Conservation (phyloP, 805 yeast species). For the Schwanniomyces vanrijiae region DNA sequence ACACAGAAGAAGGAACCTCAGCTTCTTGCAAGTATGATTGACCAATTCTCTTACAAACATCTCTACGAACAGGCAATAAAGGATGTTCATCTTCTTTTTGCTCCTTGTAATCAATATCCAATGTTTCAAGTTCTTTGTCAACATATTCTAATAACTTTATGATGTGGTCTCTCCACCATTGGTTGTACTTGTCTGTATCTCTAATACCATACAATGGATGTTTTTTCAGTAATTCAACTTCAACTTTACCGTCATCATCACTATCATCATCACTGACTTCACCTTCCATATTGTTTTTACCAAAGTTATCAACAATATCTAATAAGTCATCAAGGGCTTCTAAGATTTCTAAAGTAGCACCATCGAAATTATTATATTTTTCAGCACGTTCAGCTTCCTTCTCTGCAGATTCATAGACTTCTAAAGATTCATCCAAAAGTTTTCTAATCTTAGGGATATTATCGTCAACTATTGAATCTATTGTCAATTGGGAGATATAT, state of each 20-base stretch:
- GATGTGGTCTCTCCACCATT: slow-evolving; percentile 57
- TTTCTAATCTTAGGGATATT: slow-evolving; percentile 36
- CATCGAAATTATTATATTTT: slow-evolving; percentile 32
- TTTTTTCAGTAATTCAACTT: slow-evolving; percentile 38
- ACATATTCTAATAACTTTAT: slow-evolving; percentile 31
- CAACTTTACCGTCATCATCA: slow-evolving; percentile 26
- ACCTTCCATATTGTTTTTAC: slow-evolving; percentile 46
- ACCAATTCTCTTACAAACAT: slow-evolving; percentile 54
- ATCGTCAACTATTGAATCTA: slow-evolving; percentile 33
- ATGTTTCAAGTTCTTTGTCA: slow-evolving; percentile 16
- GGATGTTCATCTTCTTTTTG: slow-evolving; percentile 9
- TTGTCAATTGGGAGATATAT: slow-evolving; percentile 50
- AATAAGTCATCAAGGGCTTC: slow-evolving; percentile 65
- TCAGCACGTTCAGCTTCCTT: slow-evolving; percentile 19
- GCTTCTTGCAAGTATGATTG: slow-evolving; percentile 65
- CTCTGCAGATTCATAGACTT: slow-evolving; percentile 46
- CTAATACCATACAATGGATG: slow-evolving; percentile 58
- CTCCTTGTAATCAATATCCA: slow-evolving; percentile 6
- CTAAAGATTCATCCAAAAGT: slow-evolving; percentile 47
- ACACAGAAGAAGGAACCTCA: slow-evolving; percentile 57
- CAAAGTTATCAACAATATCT: slow-evolving; percentile 68
- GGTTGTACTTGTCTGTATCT: slow-evolving; percentile 44
- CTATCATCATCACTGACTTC: slow-evolving; percentile 55
- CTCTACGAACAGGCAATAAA: slow-evolving; percentile 25
- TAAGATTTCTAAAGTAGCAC: slow-evolving; percentile 50